A percentile compares a stretch with the other conserved stretches of the same genome.
These are phyloP conservation scores for Blastomyces percursus DNA, from an alignment of 2,329 filamentous ascomycete species.

Conservation along the genomic window DNA sequence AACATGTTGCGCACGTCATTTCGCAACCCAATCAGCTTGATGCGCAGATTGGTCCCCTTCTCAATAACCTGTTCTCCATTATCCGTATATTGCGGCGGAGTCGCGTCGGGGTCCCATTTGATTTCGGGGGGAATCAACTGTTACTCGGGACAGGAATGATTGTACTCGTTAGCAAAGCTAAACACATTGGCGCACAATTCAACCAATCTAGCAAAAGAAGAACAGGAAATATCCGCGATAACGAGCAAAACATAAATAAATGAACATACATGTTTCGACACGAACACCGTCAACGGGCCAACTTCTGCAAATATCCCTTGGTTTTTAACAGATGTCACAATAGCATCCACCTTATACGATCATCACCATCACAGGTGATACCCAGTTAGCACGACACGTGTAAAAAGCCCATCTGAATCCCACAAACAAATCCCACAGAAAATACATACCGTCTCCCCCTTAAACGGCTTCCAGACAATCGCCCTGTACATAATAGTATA, in stretches of 20 bases:
- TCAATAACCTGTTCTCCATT: constrained; percentile 91
- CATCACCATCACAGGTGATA: constrained; percentile 22
- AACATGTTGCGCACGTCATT: constrained; percentile 92
- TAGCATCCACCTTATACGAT: constrained; percentile 67
- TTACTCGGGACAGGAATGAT: not conserved
- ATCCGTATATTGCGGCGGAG: constrained; percentile 93
- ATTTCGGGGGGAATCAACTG: constrained; percentile 86
- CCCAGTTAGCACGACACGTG: not conserved
- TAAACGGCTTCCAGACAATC: constrained; percentile 95
- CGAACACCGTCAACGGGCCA: constrained; percentile 40
- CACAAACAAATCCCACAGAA: not conserved
- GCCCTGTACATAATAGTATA: constrained; percentile 93
- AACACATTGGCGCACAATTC: not conserved
- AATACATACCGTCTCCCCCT: constrained; percentile 79
- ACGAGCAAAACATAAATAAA: not conserved
- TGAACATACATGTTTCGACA: constrained; percentile 57
- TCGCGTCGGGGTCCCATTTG: constrained; percentile 90
- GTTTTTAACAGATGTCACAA: constrained; percentile 81
- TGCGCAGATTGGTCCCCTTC: constrained; percentile 80
- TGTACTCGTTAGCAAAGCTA: constrained; percentile 2
- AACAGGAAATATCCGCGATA: not conserved
- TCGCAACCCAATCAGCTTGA: constrained; percentile 89
- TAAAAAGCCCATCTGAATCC: not conserved
- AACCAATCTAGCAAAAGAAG: not conserved
- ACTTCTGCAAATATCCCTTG: constrained; percentile 63